Evolutionary conservation across 805 yeast species (phyloP).

Genomic region (Kazachstania viticola): DNA sequence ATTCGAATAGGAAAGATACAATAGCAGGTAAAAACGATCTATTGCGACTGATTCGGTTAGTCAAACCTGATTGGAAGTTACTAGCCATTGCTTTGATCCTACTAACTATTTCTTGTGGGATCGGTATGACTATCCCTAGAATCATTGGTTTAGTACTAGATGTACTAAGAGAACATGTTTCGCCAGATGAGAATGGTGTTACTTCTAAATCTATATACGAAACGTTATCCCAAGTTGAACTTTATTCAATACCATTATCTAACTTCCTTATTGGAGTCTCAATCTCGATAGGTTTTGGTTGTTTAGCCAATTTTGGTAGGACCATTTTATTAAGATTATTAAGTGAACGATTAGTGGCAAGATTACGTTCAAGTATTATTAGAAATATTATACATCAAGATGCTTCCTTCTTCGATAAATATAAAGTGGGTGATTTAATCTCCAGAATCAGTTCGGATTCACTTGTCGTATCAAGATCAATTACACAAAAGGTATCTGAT

Average conservation of each 20-base stretch:
- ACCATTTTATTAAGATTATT: conserved; percentile 39
- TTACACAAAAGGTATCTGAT: conserved; percentile 85
- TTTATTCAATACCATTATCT: conserved; percentile 16
- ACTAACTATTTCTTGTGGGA: conserved; percentile 36
- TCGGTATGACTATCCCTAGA: conserved; percentile 43
- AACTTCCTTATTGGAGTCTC: conserved; percentile 52
- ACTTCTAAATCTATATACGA: not conserved
- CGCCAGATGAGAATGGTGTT: not conserved
- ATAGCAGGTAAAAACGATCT: conserved; percentile 6
- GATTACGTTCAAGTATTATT: conserved; percentile 67
- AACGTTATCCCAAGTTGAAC: conserved; percentile 1
- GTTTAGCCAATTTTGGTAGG: conserved; percentile 64
- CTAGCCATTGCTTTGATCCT: conserved; percentile 33
- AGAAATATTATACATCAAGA: conserved; percentile 75
- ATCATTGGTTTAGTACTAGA: conserved; percentile 46
- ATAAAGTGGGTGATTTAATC: conserved; percentile 87
- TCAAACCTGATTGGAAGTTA: conserved; percentile 35
- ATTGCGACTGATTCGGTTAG: conserved; percentile 31
- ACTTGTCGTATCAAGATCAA: conserved; percentile 74
- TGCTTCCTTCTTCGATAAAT: conserved; percentile 86
- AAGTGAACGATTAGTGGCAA: conserved; percentile 81
- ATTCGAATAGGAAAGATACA: no score
- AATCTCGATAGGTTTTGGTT: conserved; percentile 50
- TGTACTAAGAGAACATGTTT: conserved; percentile 23
- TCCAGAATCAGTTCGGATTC: conserved; percentile 86